Base-by-base conservation (phyloP, 306 rosid genomes). In the Argentina anserina region DNA sequence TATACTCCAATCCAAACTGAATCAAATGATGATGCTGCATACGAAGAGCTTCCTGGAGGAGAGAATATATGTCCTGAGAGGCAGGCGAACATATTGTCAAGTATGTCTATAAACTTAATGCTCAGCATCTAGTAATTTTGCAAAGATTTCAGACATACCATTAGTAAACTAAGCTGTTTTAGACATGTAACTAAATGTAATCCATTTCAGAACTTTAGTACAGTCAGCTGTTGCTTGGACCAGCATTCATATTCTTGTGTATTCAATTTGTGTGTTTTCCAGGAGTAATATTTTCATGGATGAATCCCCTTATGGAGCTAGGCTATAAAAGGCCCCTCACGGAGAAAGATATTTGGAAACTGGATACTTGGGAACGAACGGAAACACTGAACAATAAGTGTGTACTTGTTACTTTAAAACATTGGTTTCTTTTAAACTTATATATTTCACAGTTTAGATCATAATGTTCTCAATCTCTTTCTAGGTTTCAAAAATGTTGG, bases 271-370 rank as follows among this genome's bases (percentile, higher is more conserved):
- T 61, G 68, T 61, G 74, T 68, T 68, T 75, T 42, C 64, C 89
- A 93, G 98, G 11, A 52, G 84, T 76, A 53, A 5, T 72, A 64
- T 93, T 93, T 85, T 55, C 92, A 37, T 93, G 98, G 98, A 85
- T 93, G 90, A 85, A 87, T 82, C 88, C 96, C 50, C 63, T 90
- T 49, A 86, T 93, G 98, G 78, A 76, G 81, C 83, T 90, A 43
- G 98, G 92, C 58, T 89, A 89, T 83, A 65, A 83, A 78, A 89
- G 96, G 70, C 98, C 98, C 20, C 69, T 93, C 62, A 90, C 90
- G 8, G 97, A 93, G 81, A 93, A 82, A 80, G 97, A 93, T 85
- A 71, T 93, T 65, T 93, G 98, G 98, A 90, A 89, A 85, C 81
- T 93, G 72, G 98, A 93, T 81, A 67, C 76, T 40, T 93, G 98